phyloP scores from a whole-genome alignment of 2,329 filamentous ascomycete species.

The Ceratocystis huliohia region DNA sequence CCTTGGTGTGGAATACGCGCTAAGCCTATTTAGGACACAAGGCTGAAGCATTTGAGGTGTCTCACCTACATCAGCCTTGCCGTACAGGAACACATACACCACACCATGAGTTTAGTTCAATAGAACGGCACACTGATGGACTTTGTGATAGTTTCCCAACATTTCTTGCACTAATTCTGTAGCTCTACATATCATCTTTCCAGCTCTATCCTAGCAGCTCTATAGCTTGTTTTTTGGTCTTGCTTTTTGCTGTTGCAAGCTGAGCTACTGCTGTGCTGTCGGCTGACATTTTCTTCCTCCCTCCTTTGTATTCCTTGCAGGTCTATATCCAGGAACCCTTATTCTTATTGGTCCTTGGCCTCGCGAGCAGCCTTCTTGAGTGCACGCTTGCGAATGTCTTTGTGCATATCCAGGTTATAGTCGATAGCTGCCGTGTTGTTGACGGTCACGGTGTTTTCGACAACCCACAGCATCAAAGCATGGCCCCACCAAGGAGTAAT shows the following conservation, averaged over 20 bases:
- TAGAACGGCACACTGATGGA: background rate
- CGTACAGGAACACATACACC: too few relatives aligned
- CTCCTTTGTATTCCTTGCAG: background rate
- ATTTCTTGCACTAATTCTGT: too few relatives aligned
- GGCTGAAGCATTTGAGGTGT: conserved; percentile 24
- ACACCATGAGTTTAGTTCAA: background rate
- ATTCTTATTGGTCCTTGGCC: conserved; percentile 46
- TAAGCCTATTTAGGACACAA: conserved; percentile 29
- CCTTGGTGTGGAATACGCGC: conserved; percentile 22
- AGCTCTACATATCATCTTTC: too few relatives aligned
- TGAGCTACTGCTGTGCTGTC: background rate
- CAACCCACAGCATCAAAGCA: conserved; percentile 71
- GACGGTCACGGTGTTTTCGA: conserved; percentile 47
- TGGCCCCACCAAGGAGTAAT: conserved; percentile 93
- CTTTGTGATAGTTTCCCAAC: too few relatives aligned
- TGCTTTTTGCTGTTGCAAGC: background rate
- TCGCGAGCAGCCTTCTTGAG: conserved; percentile 74
- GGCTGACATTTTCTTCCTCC: background rate
- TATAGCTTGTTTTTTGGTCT: background rate
- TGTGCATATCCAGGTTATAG: conserved; percentile 57
- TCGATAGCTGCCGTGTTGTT: conserved; percentile 36
- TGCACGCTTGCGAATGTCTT: conserved; percentile 68
- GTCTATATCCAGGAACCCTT: background rate
- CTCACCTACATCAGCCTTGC: too few relatives aligned
- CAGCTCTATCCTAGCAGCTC: background rate